phyloP scores from a whole-genome alignment of 2,329 filamentous ascomycete species.

The Cryphonectria japonica region DNA sequence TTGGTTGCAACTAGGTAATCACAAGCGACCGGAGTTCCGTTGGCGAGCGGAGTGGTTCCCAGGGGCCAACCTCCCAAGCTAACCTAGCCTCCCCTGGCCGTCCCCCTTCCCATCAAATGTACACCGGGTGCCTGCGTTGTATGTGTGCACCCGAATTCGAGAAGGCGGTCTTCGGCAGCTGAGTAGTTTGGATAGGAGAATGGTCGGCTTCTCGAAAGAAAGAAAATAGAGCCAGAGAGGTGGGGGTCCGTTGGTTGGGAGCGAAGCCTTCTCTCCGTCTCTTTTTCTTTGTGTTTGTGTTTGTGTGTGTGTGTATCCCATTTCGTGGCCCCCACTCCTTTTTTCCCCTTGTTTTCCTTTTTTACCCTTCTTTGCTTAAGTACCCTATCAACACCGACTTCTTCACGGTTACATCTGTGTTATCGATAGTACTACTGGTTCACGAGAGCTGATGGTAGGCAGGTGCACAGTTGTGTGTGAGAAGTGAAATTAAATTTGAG shows the following conservation, averaged over 20 bases:
- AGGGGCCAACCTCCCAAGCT: too few species aligned
- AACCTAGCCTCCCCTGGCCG: background rate
- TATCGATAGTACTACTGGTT: background rate
- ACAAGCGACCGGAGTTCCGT: too few species aligned
- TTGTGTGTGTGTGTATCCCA: too few species aligned
- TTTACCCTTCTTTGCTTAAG: background rate
- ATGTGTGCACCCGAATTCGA: background rate
- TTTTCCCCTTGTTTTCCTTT: background rate
- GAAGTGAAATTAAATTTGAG: too few species aligned
- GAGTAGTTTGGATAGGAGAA: background rate
- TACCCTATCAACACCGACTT: too few species aligned
- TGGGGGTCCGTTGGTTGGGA: too few species aligned
- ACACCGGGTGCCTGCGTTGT: background rate
- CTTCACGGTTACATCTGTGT: background rate
- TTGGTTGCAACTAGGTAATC: too few species aligned
- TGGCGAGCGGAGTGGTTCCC: too few species aligned
- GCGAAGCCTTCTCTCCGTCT: too few species aligned
- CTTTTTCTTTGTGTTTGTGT: too few species aligned
- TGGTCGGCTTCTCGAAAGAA: background rate
- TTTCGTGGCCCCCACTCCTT: background rate
- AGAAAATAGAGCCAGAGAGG: too few species aligned
- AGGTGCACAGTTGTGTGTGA: background rate
- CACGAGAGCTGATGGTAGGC: background rate
- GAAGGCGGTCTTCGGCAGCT: background rate
- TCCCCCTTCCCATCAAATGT: background rate